A percentile compares a stretch with the other conserved stretches of the same genome.
Evolutionary conservation across 352 stramenopile species (phyloP).

Genomic region (Pythium aquatile): DNA sequence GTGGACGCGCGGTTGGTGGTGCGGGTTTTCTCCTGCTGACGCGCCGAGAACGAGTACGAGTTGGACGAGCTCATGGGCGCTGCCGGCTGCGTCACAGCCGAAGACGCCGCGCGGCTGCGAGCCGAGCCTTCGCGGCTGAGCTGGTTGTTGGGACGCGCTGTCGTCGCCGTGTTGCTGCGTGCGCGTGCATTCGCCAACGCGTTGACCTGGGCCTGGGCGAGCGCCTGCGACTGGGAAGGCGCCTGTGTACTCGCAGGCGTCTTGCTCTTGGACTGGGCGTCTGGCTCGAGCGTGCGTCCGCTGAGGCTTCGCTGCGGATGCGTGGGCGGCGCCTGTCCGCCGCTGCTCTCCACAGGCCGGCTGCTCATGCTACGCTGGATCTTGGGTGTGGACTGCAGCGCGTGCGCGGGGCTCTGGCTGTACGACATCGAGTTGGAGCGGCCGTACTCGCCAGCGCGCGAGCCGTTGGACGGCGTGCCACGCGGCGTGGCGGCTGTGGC

Average conservation of each 20-base stretch:
- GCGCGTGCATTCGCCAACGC: not conserved
- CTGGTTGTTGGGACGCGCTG: constrained; percentile 6
- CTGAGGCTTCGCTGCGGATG: constrained; percentile 16
- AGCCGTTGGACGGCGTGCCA: not conserved
- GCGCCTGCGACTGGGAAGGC: not conserved
- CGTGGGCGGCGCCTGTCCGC: not conserved
- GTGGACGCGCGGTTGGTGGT: constrained; percentile 26
- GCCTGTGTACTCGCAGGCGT: not conserved
- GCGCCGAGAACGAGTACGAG: constrained; percentile 27
- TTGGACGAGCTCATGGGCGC: constrained; percentile 10
- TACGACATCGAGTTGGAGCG: constrained; percentile 23
- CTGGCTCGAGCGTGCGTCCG: constrained; percentile 15
- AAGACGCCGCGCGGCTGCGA: constrained; percentile 12
- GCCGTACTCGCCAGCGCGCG: constrained; percentile 8
- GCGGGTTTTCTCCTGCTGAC: constrained; percentile 26
- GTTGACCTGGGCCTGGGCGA: not conserved
- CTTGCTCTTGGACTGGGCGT: not conserved
- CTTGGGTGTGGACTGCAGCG: constrained; percentile 3
- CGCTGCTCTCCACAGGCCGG: constrained; percentile 10
- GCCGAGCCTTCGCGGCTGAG: constrained; percentile 15
- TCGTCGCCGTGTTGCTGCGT: constrained; percentile 22
- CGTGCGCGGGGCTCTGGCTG: constrained; percentile 2
- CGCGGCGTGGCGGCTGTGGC: constrained; percentile 22
- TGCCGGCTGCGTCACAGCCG: not conserved
- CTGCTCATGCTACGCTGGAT: not conserved